phyloP scores from a whole-genome alignment of 345 rosid genomes.

The Trapa bicornis region DNA sequence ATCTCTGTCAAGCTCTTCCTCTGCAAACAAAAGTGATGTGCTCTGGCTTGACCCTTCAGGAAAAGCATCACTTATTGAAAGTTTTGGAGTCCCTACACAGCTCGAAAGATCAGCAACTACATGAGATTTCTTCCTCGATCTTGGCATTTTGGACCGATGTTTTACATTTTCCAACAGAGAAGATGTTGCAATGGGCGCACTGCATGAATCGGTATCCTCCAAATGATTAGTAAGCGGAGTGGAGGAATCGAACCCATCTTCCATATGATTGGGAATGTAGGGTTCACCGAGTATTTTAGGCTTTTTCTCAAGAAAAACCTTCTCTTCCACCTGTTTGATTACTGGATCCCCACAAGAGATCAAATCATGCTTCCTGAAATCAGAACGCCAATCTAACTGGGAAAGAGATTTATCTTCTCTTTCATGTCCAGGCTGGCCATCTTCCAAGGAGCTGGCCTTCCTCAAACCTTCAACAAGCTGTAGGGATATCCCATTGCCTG shows the following conservation, averaged over 20 bases:
- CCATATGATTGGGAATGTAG: slow-evolving; percentile 5
- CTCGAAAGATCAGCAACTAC: slow-evolving; percentile 45
- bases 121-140: slow-evolving; percentile 8
- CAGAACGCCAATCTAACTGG: slow-evolving; percentile 12
- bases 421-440: slow-evolving; percentile 17
- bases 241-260: background rate
- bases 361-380: slow-evolving; percentile 17
- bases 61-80: slow-evolving; percentile 34
- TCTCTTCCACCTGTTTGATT: slow-evolving; percentile 17
- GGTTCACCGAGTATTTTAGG: background rate
- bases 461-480: slow-evolving; percentile 22
- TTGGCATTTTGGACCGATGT: slow-evolving; percentile 11
- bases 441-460: slow-evolving; percentile 20
- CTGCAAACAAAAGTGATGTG: slow-evolving; percentile 24
- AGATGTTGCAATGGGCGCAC: slow-evolving; percentile 26
- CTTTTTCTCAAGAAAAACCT: slow-evolving; percentile 19
- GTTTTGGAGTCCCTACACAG: slow-evolving; percentile 37
- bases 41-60: slow-evolving; percentile 25
- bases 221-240: slow-evolving; percentile 16
- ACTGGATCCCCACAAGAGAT: slow-evolving; percentile 13
- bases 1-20: slow-evolving; percentile 39
- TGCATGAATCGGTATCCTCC: slow-evolving; percentile 41
- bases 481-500: slow-evolving; percentile 57
- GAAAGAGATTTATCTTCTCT: slow-evolving; percentile 20
- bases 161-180: slow-evolving; percentile 17